Base-by-base conservation (phyloP, 805 yeast species). In the Kluyveromyces aestuarii region DNA sequence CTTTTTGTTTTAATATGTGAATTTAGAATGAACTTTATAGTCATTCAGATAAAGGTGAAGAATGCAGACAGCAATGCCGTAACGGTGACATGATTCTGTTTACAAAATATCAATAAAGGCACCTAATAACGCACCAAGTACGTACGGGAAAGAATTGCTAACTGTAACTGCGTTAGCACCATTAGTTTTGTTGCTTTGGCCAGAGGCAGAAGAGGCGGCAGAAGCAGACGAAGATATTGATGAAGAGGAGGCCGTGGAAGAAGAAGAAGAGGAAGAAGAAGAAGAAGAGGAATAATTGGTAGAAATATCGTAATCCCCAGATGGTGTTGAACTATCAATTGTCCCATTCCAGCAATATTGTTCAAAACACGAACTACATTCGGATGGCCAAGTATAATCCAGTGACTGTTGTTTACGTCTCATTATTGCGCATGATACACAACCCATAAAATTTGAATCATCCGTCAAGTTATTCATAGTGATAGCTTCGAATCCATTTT, bases 401-500 rank as follows among this genome's bases (percentile, higher is more conserved):
- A 74, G 68, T 60, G 90, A 75, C 67, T 87, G 93, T 59, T 82
- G 82, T 43, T 83, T 77, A 62, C 96, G 79, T 67, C 86, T 82
- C 52, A 87, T 73, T 40, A 87, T 75, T 8, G 95, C 96, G 72
- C 96, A 87, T 2, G 86, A 86, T 44, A 87, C 75, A 71, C 96
- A 87, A 9, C 81, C 76, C 45, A 78, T 69, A 81, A 87, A 87
- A 39, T 83, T 79, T 9, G 70, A 63, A 56, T 86, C 95, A 21
- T 82, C 60, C 7, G 95, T 82, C 41, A 79, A 66, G 63, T 86
- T 87, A 51, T 73, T 72, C 59, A 83, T 75, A 1, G 89, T 73
- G n/a, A 82, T 76, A 17, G 79, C 75, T 58, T 84, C 86, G 60
- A 78, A 84, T 5, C 96, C 96, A 62, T 87, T 88, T 52, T 72